Percentiles rank a stretch among this genome's conserved stretches.
Conservation (phyloP, 2,329 filamentous ascomycete species). For the Teratosphaeria zuluensis region DNA sequence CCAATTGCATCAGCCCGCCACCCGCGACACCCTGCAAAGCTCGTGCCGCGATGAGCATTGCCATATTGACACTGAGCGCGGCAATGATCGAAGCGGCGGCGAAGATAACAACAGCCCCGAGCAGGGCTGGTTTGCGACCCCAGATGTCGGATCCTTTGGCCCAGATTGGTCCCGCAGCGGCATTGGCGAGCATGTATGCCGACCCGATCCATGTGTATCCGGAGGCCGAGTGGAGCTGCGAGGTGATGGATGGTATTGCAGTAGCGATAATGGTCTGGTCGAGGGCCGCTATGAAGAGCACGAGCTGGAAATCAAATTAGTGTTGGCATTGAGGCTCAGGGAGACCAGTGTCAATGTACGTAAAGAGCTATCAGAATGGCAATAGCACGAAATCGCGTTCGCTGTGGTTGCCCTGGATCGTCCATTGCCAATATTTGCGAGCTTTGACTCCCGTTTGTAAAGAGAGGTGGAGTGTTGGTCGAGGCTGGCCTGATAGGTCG, state of each 20-base stretch:
- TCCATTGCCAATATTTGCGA: neutral
- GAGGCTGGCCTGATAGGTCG: neutral
- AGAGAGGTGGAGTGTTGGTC: neutral
- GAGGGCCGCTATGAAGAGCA: conserved; percentile 30
- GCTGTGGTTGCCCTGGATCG: neutral
- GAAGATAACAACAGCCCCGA: conserved; percentile 41
- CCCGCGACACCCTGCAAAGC: conserved; percentile 46
- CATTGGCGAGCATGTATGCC: conserved; percentile 61
- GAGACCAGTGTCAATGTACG: neutral
- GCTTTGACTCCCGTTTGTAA: neutral
- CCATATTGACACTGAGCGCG: conserved; percentile 37
- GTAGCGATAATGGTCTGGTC: conserved; percentile 54
- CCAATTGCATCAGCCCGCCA: conserved; percentile 43
- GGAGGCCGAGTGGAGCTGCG: neutral
- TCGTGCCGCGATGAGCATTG: conserved; percentile 45
- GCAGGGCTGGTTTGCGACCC: conserved; percentile 46
- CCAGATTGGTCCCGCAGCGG: conserved; percentile 62
- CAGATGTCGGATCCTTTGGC: conserved; percentile 51
- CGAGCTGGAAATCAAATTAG: neutral
- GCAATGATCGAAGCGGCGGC: conserved; percentile 42
- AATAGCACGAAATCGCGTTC: neutral
- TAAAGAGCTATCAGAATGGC: conserved; percentile 1
- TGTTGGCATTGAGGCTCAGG: no score
- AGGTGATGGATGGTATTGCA: conserved; percentile 55
- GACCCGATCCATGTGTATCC: conserved; percentile 56